Conservation (phyloP, 2,329 filamentous ascomycete genomes). For the Tympanopsis confertula region DNA sequence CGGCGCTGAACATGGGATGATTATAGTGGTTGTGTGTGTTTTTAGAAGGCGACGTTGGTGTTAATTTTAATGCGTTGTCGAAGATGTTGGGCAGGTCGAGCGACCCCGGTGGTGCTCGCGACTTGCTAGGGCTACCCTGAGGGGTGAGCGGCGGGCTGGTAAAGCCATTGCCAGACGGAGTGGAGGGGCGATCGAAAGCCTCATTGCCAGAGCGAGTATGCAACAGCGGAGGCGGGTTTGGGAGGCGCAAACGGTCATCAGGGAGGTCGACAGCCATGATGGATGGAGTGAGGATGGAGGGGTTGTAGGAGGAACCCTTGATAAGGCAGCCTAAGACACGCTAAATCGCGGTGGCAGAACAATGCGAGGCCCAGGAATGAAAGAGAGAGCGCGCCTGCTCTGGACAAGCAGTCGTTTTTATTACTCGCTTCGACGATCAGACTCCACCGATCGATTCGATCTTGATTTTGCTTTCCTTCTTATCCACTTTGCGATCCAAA, state of each 20-base stretch:
- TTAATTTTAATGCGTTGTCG: constrained; percentile 34
- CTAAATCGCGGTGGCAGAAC: no score
- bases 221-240: constrained; percentile 30
- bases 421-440: no score
- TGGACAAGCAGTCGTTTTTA: no score
- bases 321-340: no score
- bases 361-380: no score
- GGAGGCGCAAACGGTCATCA: constrained; percentile 19
- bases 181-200: constrained; percentile 28
- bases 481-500: no score
- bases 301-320: constrained; percentile 4
- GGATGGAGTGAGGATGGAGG: constrained; percentile 2
- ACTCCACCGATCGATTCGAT: no score
- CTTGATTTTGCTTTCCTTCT: no score
- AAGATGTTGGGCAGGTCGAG: constrained; percentile 34
- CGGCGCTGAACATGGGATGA: constrained; percentile 23
- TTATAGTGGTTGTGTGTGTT: constrained; percentile 16
- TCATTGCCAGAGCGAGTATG: constrained; percentile 34
- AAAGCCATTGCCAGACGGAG: constrained; percentile 28
- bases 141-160: constrained; percentile 33
- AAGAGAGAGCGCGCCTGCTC: no score
- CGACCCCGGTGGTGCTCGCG: constrained; percentile 29
- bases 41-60: constrained; percentile 26
- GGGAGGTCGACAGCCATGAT: constrained; percentile 22
- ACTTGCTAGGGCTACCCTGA: constrained; percentile 37